These are phyloP conservation scores for Talaromyces marneffei DNA, from an alignment of 2,329 filamentous ascomycete genomes.

Conservation along the genomic window DNA sequence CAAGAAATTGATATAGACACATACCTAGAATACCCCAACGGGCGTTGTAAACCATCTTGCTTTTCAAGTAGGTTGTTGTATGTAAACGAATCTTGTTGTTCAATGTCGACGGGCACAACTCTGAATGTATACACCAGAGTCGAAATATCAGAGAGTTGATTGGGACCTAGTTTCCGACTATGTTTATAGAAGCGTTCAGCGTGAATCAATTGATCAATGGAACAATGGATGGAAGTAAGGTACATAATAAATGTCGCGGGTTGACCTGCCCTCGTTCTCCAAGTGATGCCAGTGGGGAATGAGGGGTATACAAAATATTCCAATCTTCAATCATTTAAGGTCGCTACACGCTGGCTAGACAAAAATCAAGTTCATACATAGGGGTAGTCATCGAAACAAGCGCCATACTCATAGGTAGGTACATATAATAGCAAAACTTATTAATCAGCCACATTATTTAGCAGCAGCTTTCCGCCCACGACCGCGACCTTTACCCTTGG, in stretches of 20 bases:
- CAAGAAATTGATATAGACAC: constrained; percentile 6
- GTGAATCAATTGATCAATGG: no score
- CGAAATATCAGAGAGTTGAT: background rate
- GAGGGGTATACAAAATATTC: background rate
- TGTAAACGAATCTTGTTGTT: background rate
- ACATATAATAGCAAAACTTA: constrained; percentile 1
- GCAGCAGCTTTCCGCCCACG: constrained; percentile 15
- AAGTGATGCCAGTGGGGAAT: constrained; percentile 1
- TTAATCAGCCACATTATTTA: constrained; percentile 11
- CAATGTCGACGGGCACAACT: background rate
- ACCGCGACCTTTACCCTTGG: constrained; percentile 2
- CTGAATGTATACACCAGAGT: background rate
- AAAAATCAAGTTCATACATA: background rate
- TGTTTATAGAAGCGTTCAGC: no score
- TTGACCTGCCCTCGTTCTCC: background rate
- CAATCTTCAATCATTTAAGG: background rate
- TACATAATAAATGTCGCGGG: background rate
- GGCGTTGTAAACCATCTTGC: constrained; percentile 25
- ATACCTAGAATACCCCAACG: constrained; percentile 43
- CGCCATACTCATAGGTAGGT: background rate
- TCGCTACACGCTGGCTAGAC: background rate
- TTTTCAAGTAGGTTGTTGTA: background rate
- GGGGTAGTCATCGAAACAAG: background rate
- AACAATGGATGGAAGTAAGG: background rate
- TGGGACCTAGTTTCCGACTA: background rate